Percentiles rank a stretch among this genome's conserved stretches.
Evolutionary conservation across 2,329 filamentous ascomycete species (phyloP).

Genomic region (Thielaviopsis punctulata): DNA sequence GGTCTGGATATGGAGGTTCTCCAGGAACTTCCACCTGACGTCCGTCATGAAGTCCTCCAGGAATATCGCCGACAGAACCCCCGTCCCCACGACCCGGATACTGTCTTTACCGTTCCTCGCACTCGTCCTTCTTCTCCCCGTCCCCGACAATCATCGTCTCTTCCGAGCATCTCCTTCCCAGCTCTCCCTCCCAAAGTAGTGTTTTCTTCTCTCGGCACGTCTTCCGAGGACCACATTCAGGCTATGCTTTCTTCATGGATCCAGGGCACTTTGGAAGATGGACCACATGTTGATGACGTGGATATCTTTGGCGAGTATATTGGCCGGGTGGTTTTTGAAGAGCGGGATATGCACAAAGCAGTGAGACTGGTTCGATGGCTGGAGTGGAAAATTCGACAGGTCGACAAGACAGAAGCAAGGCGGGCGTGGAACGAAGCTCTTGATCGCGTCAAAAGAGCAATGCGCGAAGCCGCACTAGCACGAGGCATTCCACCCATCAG

Average conservation of each 20-base stretch:
- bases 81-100: neutral
- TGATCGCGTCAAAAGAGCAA: conserved; percentile 26
- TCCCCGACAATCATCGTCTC: too few species aligned
- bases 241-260: conserved; percentile 65
- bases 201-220: conserved; percentile 28
- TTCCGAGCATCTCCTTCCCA: conserved; percentile 29
- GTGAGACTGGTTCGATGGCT: conserved; percentile 54
- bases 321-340: conserved; percentile 51
- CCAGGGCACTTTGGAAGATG: conserved; percentile 44
- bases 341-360: conserved; percentile 63
- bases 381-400: conserved; percentile 34
- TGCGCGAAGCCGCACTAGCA: conserved; percentile 37
- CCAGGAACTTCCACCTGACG: conserved; percentile 63
- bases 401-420: conserved; percentile 21
- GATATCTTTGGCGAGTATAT: conserved; percentile 59
- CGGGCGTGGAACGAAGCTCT: conserved; percentile 30
- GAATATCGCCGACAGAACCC: conserved; percentile 38
- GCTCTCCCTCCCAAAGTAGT: conserved; percentile 26
- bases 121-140: neutral
- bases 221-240: conserved; percentile 43
- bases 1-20: conserved; percentile 57
- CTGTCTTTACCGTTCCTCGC: neutral
- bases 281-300: conserved; percentile 66
- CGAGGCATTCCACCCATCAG: conserved; percentile 28
- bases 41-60: conserved; percentile 59